Evolutionary conservation across 1,284 basidiomycete species (phyloP).

Genomic region (Cryptococcus sp.): DNA sequence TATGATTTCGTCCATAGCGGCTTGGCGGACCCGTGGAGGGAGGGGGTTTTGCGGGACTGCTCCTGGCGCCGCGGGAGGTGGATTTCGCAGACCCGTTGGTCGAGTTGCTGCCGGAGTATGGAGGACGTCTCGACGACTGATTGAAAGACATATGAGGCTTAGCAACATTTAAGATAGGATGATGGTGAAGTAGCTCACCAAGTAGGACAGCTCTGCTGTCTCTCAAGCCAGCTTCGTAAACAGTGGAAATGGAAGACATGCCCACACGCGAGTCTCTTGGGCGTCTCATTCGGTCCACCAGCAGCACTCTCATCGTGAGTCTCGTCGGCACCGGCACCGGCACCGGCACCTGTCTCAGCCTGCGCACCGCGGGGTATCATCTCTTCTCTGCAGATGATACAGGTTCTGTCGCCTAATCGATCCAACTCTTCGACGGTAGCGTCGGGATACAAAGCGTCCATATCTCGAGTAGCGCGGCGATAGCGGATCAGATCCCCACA

Average conservation of each 20-base stretch:
- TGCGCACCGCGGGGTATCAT: conserved; percentile 63
- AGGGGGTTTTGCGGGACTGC: conserved; percentile 61
- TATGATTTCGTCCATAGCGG: conserved; percentile 14
- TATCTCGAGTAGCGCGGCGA: conserved; percentile 89
- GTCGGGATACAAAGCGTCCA: conserved; percentile 94
- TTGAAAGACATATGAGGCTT: conserved; percentile 14
- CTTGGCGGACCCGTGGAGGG: background rate
- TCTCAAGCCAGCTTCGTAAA: conserved; percentile 93
- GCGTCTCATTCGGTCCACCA: conserved; percentile 88
- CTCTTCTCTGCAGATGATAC: conserved; percentile 99
- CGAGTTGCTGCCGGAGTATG: conserved; percentile 39
- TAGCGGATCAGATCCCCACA: conserved; percentile 87
- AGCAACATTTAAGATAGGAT: background rate
- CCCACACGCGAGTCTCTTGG: conserved; percentile 93
- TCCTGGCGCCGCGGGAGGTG: conserved; percentile 57
- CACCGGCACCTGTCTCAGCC: conserved; percentile 11
- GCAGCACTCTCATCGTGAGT: conserved; percentile 17
- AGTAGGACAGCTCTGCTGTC: conserved; percentile 89
- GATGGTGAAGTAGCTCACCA: conserved; percentile 62
- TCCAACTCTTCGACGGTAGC: conserved; percentile 84
- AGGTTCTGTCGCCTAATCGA: conserved; percentile 81
- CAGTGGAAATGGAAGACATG: conserved; percentile 99
- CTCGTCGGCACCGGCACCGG: conserved; percentile 14
- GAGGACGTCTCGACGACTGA: conserved; percentile 81
- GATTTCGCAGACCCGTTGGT: conserved; percentile 15